Base-by-base conservation (phyloP, 768 basidiomycete species). In the Podaxis sp. region DNA sequence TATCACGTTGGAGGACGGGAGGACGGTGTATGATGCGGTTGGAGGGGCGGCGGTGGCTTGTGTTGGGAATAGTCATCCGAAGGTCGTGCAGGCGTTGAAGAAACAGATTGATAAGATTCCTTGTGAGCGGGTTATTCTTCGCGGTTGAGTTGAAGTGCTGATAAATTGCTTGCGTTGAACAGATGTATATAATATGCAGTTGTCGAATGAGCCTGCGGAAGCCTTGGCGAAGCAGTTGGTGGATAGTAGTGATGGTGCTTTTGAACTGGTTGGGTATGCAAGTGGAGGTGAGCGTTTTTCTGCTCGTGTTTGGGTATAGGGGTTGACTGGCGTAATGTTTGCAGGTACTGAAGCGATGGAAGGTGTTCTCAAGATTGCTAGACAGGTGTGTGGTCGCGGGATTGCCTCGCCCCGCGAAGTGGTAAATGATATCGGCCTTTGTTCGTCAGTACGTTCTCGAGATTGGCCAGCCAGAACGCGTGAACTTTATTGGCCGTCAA, bases 281-380 rank as follows among this genome's bases (percentile, higher is more conserved):
- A 87, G 89, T 47, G 92, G 93, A 73, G 93, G 93, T 84, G 66
- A 61, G 78, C 68, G 29, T 57, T 25, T 50, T 55, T 53, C 37
- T 29, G 13, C 41, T 22, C 36, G 41, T 29, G 27, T 57, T 33
- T 60, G 8, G 22, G 12, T 55, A 0, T 9, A 13, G 27, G 19
- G 49, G 3, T 49, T 24, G 56, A 3, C 36, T 59, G 38, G 57
- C 64, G 41, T 47, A 33, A 6, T 12, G 37, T 61, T 51, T 37
- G 27, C 57, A 93, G 92, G 93, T 53, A 89, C 93, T 2, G 94
- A 96, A 73, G 93, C 93, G 0, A 91, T 94, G 89, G 94, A 96
- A 66, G 83, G 85, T 61, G 88, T 85, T n/a, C 79, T 94, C 59
- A 96, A 96, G 74, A 80, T 93, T 2, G 85, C 87, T 33, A 83